These are phyloP conservation scores for Dactylellina leptospora DNA, from an alignment of 2,329 filamentous ascomycete species.

Conservation along the genomic window DNA sequence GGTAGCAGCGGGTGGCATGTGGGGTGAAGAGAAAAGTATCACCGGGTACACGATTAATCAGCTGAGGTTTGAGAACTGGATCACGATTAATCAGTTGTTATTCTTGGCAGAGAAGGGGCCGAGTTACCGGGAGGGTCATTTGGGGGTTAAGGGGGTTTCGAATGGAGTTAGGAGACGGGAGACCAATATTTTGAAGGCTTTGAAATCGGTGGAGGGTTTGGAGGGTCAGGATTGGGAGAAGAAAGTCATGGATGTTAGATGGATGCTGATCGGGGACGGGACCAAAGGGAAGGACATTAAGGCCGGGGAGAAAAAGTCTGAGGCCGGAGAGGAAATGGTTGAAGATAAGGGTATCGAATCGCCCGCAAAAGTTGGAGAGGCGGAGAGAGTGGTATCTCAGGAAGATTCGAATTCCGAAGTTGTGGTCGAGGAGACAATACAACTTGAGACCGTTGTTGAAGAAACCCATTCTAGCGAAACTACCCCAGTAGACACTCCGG, in stretches of 20 bases:
- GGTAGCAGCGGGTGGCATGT: constrained; percentile 10
- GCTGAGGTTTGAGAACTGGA: constrained; percentile 65
- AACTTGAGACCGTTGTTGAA: neutral
- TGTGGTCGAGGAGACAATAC: neutral
- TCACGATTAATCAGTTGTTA: constrained; percentile 63
- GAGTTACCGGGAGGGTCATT: neutral
- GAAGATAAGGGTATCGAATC: neutral
- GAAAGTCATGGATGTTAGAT: constrained; percentile 1
- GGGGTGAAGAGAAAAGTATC: constrained; percentile 42
- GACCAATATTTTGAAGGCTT: neutral
- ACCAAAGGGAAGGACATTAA: neutral
- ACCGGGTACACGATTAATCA: constrained; percentile 62
- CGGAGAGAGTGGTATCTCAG: neutral
- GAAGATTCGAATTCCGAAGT: neutral
- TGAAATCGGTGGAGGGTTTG: constrained; percentile 13
- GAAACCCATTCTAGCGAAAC: neutral
- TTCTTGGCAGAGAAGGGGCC: constrained; percentile 58
- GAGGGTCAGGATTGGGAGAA: constrained; percentile 25
- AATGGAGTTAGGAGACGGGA: constrained; percentile 9
- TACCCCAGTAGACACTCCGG: neutral
- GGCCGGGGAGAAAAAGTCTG: neutral
- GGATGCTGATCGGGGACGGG: neutral
- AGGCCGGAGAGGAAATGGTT: neutral
- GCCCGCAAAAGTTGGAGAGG: too few species aligned
- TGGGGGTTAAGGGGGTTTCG: constrained; percentile 10